phyloP scores from a whole-genome alignment of 31 red algal species.

The Odonthalia washingtoniensis region DNA sequence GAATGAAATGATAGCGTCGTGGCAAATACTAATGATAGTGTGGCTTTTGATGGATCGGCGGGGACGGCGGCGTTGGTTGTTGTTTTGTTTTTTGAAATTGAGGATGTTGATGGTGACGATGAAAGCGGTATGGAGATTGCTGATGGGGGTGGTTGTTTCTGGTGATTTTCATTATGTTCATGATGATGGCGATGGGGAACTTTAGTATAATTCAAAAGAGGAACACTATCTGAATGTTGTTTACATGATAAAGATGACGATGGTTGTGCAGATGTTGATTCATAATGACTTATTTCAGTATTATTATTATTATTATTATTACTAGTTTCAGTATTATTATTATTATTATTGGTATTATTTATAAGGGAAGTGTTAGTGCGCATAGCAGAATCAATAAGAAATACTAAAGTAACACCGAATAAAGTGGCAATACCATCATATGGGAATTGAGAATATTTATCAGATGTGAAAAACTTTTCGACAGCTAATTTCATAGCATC shows the following conservation, averaged over 20 bases:
- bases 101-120: no score
- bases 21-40: slow-evolving; percentile 37
- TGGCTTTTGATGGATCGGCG: background rate
- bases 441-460: slow-evolving; percentile 16
- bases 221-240: background rate
- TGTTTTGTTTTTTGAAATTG: background rate
- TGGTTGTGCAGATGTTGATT: no score
- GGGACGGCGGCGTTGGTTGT: background rate
- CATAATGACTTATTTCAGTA: no score
- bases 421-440: slow-evolving; percentile 28
- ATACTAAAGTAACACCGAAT: slow-evolving; percentile 19
- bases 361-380: background rate
- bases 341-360: background rate
- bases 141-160: background rate
- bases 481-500: background rate
- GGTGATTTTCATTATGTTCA: background rate
- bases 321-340: background rate
- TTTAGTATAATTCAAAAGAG: background rate
- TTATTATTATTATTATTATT: no score
- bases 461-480: no score
- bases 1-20: slow-evolving; percentile 51
- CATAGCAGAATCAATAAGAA: slow-evolving; percentile 20
- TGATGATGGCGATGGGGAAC: background rate
- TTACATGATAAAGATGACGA: no score
- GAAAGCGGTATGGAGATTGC: no score